A percentile compares a stretch with the other conserved stretches of the same genome.
phyloP scores from a whole-genome alignment of 305 asterid genomes.

The Stenogyne calaminthoides region DNA sequence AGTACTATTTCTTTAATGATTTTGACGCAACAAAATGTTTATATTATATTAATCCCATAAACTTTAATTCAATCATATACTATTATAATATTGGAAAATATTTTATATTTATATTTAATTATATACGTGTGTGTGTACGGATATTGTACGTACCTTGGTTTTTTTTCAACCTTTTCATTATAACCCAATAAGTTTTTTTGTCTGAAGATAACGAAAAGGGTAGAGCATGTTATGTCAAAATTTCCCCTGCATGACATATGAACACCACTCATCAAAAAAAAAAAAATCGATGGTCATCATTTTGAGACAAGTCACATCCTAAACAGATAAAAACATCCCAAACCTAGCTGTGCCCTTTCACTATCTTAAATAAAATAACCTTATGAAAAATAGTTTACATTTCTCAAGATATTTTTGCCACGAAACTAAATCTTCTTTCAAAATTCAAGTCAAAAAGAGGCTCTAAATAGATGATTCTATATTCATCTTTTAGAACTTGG shows the following conservation, averaged over 20 bases:
- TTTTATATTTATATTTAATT: background rate
- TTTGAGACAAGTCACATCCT: slow-evolving; percentile 74
- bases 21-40: background rate
- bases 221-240: slow-evolving; percentile 36
- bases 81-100: background rate
- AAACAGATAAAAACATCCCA: slow-evolving; percentile 57
- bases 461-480: no score
- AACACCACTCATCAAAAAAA: slow-evolving; percentile 23
- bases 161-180: background rate
- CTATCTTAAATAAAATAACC: no score
- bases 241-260: slow-evolving; percentile 39
- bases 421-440: no score
- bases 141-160: slow-evolving; percentile 3
- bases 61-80: no score
- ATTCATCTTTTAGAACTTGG: slow-evolving; percentile 35
- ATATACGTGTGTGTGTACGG: background rate
- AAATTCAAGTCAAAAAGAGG: no score
- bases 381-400: no score
- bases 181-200: slow-evolving; percentile 13
- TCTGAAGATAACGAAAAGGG: slow-evolving; percentile 11
- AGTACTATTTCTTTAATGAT: background rate
- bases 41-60: no score
- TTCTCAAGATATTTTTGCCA: no score
- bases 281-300: slow-evolving; percentile 44
- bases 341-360: slow-evolving; percentile 54